Conservation (phyloP, 2,329 filamentous ascomycete species). For the Bisporella sp. region DNA sequence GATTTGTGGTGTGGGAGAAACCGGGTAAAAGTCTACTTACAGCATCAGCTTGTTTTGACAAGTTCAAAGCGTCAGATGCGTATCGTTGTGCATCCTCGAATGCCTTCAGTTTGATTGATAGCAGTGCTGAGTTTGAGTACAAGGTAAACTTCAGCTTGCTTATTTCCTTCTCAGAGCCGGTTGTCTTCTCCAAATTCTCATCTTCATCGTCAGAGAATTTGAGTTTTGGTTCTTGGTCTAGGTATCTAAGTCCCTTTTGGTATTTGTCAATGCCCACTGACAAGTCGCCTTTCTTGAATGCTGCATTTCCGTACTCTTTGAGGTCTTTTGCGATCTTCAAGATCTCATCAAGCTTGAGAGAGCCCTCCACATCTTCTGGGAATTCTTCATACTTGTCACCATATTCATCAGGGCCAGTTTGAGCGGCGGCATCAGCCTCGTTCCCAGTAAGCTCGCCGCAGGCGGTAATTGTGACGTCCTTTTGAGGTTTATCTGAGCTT, state of each 20-base stretch:
- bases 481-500: conserved; percentile 67
- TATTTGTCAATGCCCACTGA: conserved; percentile 79
- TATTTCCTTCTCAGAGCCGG: conserved; percentile 53
- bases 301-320: conserved; percentile 88
- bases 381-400: conserved; percentile 95
- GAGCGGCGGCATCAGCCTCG: conserved; percentile 58
- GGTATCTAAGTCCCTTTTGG: conserved; percentile 83
- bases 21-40: background rate
- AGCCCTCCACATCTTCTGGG: conserved; percentile 68
- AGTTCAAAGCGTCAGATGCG: conserved; percentile 67
- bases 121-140: conserved; percentile 81
- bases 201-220: conserved; percentile 62
- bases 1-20: background rate
- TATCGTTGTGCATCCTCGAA: conserved; percentile 64
- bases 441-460: conserved; percentile 78
- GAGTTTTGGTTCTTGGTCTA: conserved; percentile 74
- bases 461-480: conserved; percentile 68
- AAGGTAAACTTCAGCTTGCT: conserved; percentile 73
- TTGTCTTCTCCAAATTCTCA: background rate
- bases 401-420: conserved; percentile 67
- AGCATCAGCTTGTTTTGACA: conserved; percentile 56
- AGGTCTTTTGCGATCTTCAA: conserved; percentile 75
- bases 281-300: conserved; percentile 74
- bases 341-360: conserved; percentile 56
- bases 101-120: conserved; percentile 72